phyloP scores from a whole-genome alignment of 2,329 filamentous ascomycete genomes.

The Neofusicoccum parvum region DNA sequence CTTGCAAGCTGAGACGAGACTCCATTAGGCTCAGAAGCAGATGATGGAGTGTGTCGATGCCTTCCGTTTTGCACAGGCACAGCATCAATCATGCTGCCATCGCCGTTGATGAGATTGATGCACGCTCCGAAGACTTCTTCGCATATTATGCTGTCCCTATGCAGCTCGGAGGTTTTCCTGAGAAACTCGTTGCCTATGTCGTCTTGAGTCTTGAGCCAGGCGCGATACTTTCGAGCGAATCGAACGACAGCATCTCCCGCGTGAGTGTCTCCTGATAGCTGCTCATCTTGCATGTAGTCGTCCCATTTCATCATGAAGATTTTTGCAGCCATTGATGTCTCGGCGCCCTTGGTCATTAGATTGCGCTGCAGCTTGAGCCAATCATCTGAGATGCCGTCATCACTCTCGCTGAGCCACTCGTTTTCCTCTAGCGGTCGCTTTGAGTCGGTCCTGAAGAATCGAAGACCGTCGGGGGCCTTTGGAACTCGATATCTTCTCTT shows the following conservation, averaged over 20 bases:
- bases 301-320: slow-evolving; percentile 43
- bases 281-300: slow-evolving; percentile 40
- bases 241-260: slow-evolving; percentile 42
- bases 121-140: slow-evolving; percentile 27
- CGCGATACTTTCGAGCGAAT: slow-evolving; percentile 35
- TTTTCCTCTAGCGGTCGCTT: slow-evolving; percentile 43
- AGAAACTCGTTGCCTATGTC: slow-evolving; percentile 31
- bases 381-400: slow-evolving; percentile 30
- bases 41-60: not conserved
- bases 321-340: slow-evolving; percentile 26
- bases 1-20: not conserved
- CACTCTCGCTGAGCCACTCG: slow-evolving; percentile 46
- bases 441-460: slow-evolving; percentile 43
- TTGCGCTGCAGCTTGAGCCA: slow-evolving; percentile 41
- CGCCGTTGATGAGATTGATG: slow-evolving; percentile 11
- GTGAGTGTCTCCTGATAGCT: slow-evolving; percentile 36
- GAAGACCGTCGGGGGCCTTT: slow-evolving; percentile 33
- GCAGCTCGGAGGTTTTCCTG: slow-evolving; percentile 37
- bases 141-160: slow-evolving; percentile 32
- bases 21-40: not conserved
- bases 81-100: not conserved
- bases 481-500: slow-evolving; percentile 41
- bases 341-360: slow-evolving; percentile 25
- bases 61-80: slow-evolving; percentile 2
- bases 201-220: slow-evolving; percentile 27